A percentile compares a stretch with the other conserved stretches of the same genome.
These are phyloP conservation scores for Ophiostoma sp. DNA, from an alignment of 2,329 filamentous ascomycete species.

Conservation along the genomic window DNA sequence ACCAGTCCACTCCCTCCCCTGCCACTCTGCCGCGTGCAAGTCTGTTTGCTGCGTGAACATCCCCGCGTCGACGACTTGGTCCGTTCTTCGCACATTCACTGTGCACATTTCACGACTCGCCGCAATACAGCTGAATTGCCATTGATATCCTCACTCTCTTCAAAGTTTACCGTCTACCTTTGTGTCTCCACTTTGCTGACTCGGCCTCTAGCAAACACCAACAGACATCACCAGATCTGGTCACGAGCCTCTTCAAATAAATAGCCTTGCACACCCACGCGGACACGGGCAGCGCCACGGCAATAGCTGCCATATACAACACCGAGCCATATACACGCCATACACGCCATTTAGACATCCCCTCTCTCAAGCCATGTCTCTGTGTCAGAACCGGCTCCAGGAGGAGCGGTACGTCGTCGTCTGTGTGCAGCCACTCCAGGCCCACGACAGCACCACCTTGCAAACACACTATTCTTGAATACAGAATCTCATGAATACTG, in stretches of 20 bases:
- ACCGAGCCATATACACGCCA: background rate
- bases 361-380: slow-evolving; percentile 56
- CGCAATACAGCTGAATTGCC: background rate
- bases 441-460: background rate
- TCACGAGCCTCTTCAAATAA: background rate
- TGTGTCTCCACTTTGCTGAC: background rate
- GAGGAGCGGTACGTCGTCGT: slow-evolving; percentile 67
- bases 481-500: background rate
- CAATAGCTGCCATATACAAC: background rate
- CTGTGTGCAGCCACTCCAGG: background rate
- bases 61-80: background rate
- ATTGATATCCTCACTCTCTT: too few species aligned
- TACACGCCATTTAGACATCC: background rate
- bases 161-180: background rate
- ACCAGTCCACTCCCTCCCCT: background rate
- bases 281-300: background rate
- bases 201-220: background rate
- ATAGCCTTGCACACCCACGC: background rate
- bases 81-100: background rate
- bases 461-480: background rate
- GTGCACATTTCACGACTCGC: background rate
- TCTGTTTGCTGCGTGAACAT: background rate
- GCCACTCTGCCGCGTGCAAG: background rate
- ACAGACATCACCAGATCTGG: background rate
- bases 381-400: slow-evolving; percentile 81